These are phyloP conservation scores for Candida anglica DNA, from an alignment of 805 yeast species.

Conservation along the genomic window DNA sequence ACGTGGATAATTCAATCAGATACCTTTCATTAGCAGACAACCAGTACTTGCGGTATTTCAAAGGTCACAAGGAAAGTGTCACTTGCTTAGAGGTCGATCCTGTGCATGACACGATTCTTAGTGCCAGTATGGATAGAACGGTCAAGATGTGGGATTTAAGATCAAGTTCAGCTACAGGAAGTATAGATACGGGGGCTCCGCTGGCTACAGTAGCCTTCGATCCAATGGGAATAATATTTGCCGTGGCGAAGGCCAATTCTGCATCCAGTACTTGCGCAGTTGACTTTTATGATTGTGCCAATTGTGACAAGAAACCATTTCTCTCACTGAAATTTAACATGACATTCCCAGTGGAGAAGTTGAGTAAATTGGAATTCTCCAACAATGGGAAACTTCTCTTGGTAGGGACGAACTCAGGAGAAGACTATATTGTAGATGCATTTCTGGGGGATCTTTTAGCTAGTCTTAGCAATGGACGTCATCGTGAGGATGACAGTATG, in stretches of 20 bases:
- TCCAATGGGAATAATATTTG: constrained; percentile 81
- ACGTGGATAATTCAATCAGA: constrained; percentile 70
- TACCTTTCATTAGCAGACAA: constrained; percentile 74
- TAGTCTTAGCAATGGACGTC: constrained; percentile 10
- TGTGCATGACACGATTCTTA: constrained; percentile 55
- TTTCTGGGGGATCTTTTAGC: constrained; percentile 53
- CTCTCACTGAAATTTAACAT: too few relatives aligned
- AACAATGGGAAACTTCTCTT: constrained; percentile 68
- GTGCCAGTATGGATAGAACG: constrained; percentile 72
- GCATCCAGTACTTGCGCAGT: constrained; percentile 15
- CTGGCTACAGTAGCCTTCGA: constrained; percentile 68
- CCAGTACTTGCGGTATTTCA: constrained; percentile 77
- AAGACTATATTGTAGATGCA: constrained; percentile 66
- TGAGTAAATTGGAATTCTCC: constrained; percentile 74
- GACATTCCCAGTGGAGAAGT: constrained; percentile 32
- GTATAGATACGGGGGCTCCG: constrained; percentile 48
- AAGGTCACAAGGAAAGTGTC: constrained; percentile 81
- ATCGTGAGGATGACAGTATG: constrained; percentile 14
- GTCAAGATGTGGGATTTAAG: constrained; percentile 87
- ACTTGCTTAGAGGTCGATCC: constrained; percentile 72
- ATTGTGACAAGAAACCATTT: constrained; percentile 58
- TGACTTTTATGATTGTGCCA: constrained; percentile 58
- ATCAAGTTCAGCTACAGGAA: constrained; percentile 61
- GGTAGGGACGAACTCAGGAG: constrained; percentile 48
- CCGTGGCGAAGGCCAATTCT: constrained; percentile 39